Base-by-base conservation (phyloP, 345 rosid species). In the Passiflora organensis region DNA sequence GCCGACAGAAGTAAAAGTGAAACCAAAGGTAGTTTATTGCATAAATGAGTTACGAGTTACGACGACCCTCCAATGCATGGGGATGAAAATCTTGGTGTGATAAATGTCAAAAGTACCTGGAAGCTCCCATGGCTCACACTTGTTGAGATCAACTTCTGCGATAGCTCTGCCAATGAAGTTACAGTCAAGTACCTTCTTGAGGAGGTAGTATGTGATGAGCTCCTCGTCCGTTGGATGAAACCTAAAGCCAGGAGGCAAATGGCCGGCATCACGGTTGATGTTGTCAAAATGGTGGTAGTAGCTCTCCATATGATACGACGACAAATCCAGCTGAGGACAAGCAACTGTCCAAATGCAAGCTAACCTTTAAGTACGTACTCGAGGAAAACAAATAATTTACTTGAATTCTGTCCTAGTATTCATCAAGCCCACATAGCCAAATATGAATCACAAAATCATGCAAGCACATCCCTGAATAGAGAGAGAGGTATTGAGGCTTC, bases 221-320 rank as follows among this genome's bases (percentile, higher is more conserved):
- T 91, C 97, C 64, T 91, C 97, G 51, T 90, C 97, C 10, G 94
- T 87, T 0, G 97, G 97, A 78, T 90, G 97, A 63, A 90, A 90
- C 16, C 97, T 70, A 66, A 87, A 91, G 6, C 97, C 97, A 23
- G 97, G 97, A 9, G 97, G 97, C 58, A 87, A 72, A 58, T 72
- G 60, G 8, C 34, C 34, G 32, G 78, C 47, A 22, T 82, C 78
- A 17, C 68, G 59, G 8, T 8, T 8, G 5, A 28, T 28, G 45
- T 70, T 59, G 79, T 74, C 83, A 55, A 75, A 69, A 48, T 55
- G 65, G 24, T 62, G 72, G 67, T 66, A n/a, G n/a, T n/a, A 81
- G 44, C 45, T 48, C 43, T 81, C 95, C 95, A 84, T 89, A 6
- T 32, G 15, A 6, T 43, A 17, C 0, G 4, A n/a, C 49, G 56